phyloP scores from a whole-genome alignment of 75 land plant species.

The Adiantum capillusveneris region DNA sequence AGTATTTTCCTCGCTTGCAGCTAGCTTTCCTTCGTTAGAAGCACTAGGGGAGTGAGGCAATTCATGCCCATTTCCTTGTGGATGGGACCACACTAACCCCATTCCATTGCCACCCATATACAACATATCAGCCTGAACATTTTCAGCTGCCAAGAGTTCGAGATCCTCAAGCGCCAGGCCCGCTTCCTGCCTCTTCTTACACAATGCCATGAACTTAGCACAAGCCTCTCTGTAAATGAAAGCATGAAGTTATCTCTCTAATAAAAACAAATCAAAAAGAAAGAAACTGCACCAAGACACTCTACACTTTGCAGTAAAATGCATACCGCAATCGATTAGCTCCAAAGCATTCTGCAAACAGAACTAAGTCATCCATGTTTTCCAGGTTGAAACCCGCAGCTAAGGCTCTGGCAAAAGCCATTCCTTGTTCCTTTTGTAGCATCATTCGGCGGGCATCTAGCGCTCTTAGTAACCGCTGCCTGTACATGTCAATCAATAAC shows the following conservation, averaged over 20 bases:
- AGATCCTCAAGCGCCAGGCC: constrained; percentile 21
- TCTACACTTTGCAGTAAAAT: background rate
- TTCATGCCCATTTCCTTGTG: background rate
- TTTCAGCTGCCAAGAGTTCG: constrained; percentile 12
- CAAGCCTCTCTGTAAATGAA: constrained; percentile 26
- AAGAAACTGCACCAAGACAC: background rate
- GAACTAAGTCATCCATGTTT: constrained; percentile 35
- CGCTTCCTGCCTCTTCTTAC: constrained; percentile 30
- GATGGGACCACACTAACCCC: constrained; percentile 6
- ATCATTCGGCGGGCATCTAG: constrained; percentile 41
- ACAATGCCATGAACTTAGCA: constrained; percentile 20
- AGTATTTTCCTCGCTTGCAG: background rate
- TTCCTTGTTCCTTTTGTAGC: constrained; percentile 49
- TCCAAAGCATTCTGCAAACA: constrained; percentile 50
- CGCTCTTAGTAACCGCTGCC: constrained; percentile 34
- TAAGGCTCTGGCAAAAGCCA: constrained; percentile 50
- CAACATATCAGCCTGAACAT: constrained; percentile 3
- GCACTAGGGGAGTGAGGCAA: background rate
- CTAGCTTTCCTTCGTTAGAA: background rate
- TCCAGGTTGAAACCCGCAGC: constrained; percentile 48
- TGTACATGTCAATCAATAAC: constrained; percentile 5
- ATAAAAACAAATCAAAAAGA: background rate
- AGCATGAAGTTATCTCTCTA: no score
- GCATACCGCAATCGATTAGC: constrained; percentile 42
- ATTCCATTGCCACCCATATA: constrained; percentile 5